Percentiles rank a stretch among this genome's conserved stretches.
Evolutionary conservation across 1,284 basidiomycete genomes (phyloP).

Genomic region (Malassezia sympodialis): DNA sequence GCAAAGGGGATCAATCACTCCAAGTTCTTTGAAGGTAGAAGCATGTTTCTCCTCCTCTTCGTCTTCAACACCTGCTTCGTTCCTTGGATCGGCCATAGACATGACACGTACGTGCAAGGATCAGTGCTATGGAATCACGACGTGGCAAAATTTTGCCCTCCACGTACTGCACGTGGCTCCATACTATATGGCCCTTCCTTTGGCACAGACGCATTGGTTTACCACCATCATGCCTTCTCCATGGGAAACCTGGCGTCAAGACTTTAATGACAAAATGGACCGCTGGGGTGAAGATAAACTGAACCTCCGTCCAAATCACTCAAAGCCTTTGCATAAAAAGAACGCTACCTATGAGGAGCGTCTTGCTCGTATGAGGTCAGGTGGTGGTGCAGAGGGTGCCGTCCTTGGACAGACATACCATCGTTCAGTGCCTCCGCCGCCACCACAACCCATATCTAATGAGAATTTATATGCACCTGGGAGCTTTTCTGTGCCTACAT

Average conservation of each 20-base stretch:
- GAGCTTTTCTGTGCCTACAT: not conserved
- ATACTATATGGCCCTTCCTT: not conserved
- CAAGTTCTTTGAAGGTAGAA: constrained; percentile 56
- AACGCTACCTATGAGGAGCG: constrained; percentile 13
- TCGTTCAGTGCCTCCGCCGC: constrained; percentile 8
- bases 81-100: not conserved
- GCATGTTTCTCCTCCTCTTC: not conserved
- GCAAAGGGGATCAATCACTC: constrained; percentile 78
- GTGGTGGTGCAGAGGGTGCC: constrained; percentile 5
- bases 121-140: not conserved
- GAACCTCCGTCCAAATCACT: not conserved
- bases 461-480: not conserved
- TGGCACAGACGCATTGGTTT: not conserved
- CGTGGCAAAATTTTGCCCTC: not conserved
- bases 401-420: not conserved
- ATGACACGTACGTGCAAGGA: not conserved
- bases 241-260: constrained; percentile 14
- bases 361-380: constrained; percentile 3
- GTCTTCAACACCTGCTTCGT: not conserved
- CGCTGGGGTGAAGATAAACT: constrained; percentile 13
- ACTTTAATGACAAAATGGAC: constrained; percentile 12
- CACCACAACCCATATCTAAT: not conserved
- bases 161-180: constrained; percentile 4
- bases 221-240: constrained; percentile 5
- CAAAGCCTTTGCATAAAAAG: not conserved